A percentile compares a stretch with the other conserved stretches of the same genome.
Evolutionary conservation across 768 basidiomycete species (phyloP).

Genomic region (Calocera cornea): DNA sequence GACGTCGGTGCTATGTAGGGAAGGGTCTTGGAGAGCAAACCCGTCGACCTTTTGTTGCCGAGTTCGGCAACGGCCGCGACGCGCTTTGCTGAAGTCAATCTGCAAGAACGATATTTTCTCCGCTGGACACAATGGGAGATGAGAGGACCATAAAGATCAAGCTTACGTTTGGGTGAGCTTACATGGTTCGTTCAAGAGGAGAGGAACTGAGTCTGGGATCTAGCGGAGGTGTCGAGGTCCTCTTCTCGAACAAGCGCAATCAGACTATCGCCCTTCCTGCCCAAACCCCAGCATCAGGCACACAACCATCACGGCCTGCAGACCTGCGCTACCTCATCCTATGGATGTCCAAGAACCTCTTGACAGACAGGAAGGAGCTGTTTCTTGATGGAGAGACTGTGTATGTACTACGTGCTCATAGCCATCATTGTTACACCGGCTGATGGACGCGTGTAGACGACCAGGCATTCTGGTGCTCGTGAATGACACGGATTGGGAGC

Average conservation of each 20-base stretch:
- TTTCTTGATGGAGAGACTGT: slow-evolving; percentile 80
- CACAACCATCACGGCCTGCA: slow-evolving; percentile 29
- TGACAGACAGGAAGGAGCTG: slow-evolving; percentile 75
- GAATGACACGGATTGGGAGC: slow-evolving; percentile 95
- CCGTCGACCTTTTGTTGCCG: not conserved
- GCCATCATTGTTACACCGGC: not conserved
- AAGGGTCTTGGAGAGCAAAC: not conserved
- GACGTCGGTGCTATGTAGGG: not conserved
- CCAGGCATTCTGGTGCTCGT: slow-evolving; percentile 95
- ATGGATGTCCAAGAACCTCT: slow-evolving; percentile 58
- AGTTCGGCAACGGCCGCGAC: not conserved
- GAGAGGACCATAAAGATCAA: slow-evolving; percentile 29
- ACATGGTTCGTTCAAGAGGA: not conserved
- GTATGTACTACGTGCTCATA: slow-evolving; percentile 31
- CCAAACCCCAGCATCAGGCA: slow-evolving; percentile 23
- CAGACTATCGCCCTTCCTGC: slow-evolving; percentile 46
- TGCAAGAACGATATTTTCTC: not conserved
- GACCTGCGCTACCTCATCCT: slow-evolving; percentile 67
- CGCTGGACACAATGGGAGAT: not conserved
- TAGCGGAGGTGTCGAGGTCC: slow-evolving; percentile 70
- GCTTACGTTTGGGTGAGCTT: slow-evolving; percentile 42
- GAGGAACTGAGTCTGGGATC: not conserved
- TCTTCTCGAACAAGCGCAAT: slow-evolving; percentile 57
- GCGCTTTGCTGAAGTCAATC: not conserved
- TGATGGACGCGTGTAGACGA: slow-evolving; percentile 40